Evolutionary conservation across 768 basidiomycete genomes (phyloP), one percentile per base, ranked within the genome.

Genomic region (Tubosaeta brunneosetosa): DNA sequence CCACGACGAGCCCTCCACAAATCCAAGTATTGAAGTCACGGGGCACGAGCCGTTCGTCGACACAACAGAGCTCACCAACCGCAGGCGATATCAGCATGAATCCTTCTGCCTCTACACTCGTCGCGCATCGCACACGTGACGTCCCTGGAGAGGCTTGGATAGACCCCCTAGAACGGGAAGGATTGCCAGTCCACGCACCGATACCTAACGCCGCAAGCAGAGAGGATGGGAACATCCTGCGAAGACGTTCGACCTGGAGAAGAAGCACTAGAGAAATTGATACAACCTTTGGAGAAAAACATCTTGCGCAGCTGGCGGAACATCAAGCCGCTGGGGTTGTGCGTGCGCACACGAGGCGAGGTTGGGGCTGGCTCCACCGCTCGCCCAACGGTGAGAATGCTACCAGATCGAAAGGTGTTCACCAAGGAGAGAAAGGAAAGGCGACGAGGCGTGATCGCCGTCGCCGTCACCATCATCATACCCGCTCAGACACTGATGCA

Each of bases 91-190:
- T 42, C 14, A 32, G 49, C 27, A 6, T 17, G 10, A 40, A 16
- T 37, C 54, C 50, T 7, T 60, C 60, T 3, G 50, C 52, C 25
- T 44, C 49, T 29, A 60, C 64, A 1, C 59, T 61, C 10, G 61
- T 64, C 8, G 59, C 48, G 7, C 46, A 57, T 13, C 66, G 65
- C 56, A 70, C 71, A 1, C 71, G 68, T 34, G 58, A 71, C 14
- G 69, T 81, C 4, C 79, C 79, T 0, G 82, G 78, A 36, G 75
- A 77, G 36, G 73, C 71, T 44, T 85, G 76, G 62, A 84, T 89
- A 58, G 81, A 80, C 49, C 77, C 80, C 0, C 66, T 76, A 44
- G 88, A 91, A 65, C 78, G 74, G 44, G 83, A 81, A 36, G 88
- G 88, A 0, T 65, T 91, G 26, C 82, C 82, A 0, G 74, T 36